Conservation (phyloP, 768 basidiomycete genomes). For the Termitomyces bulborhizus region DNA sequence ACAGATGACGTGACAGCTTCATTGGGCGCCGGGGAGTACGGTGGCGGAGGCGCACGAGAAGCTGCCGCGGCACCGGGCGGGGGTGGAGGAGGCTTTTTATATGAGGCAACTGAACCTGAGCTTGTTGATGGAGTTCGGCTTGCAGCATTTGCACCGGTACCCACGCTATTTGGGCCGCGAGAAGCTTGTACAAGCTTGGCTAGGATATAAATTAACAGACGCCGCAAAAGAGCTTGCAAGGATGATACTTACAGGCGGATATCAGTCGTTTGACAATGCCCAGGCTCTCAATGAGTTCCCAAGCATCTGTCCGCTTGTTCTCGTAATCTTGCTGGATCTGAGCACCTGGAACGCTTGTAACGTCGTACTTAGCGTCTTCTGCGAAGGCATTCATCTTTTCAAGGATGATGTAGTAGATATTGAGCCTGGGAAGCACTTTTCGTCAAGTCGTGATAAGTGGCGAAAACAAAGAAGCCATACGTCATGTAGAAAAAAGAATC, state of each 20-base stretch:
- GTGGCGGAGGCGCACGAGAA: constrained; percentile 37
- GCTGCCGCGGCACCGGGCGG: constrained; percentile 33
- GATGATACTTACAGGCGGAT: constrained; percentile 65
- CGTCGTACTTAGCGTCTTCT: constrained; percentile 69
- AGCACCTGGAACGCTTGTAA: constrained; percentile 54
- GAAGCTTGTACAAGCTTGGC: constrained; percentile 64
- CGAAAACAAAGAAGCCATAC: constrained; percentile 41
- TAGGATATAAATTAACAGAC: constrained; percentile 19
- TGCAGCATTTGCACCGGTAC: constrained; percentile 28
- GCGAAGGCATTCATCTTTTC: constrained; percentile 92
- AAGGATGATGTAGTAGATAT: constrained; percentile 89
- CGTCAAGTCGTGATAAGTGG: not conserved
- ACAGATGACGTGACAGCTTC: constrained; percentile 21
- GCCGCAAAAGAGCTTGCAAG: not conserved
- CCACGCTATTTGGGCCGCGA: constrained; percentile 26
- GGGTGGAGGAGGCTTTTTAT: constrained; percentile 49
- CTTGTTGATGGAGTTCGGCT: constrained; percentile 23
- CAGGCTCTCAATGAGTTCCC: constrained; percentile 71
- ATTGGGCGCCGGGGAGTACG: constrained; percentile 29
- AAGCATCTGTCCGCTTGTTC: constrained; percentile 76
- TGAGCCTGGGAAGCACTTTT: constrained; percentile 48
- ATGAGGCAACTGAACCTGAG: constrained; percentile 28
- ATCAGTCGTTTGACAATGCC: constrained; percentile 78
- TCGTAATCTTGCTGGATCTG: constrained; percentile 78
- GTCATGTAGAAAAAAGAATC: constrained; percentile 99